These are phyloP conservation scores for Citrus trifoliata DNA, from an alignment of 345 rosid genomes.

Conservation along the genomic window DNA sequence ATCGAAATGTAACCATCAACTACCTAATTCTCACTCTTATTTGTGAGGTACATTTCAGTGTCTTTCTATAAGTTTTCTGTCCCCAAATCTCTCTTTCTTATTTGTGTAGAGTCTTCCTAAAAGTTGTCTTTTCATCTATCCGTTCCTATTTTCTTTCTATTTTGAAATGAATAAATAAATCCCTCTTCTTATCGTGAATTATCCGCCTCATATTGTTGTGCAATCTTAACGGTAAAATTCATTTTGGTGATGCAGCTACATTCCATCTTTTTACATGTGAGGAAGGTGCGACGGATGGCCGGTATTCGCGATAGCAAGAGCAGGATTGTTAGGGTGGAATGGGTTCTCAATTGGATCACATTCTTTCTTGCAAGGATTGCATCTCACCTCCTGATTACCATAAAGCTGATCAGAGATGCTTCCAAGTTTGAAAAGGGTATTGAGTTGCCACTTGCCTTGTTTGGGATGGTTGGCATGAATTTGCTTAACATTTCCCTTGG, in stretches of 20 bases:
- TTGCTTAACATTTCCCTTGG: constrained; percentile 66
- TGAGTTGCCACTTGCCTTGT: constrained; percentile 80
- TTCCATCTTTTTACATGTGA: constrained; percentile 78
- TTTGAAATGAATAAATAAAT: too few relatives aligned
- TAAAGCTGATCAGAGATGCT: constrained; percentile 67
- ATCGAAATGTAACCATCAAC: constrained; percentile 77
- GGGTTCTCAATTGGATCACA: constrained; percentile 71
- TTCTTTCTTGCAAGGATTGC: constrained; percentile 55
- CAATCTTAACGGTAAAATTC: neutral
- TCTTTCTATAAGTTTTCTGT: neutral
- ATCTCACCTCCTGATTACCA: constrained; percentile 66
- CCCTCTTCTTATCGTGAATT: neutral
- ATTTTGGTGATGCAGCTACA: constrained; percentile 55
- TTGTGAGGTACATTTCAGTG: constrained; percentile 61
- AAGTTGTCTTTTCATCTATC: neutral
- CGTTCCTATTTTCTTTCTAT: neutral
- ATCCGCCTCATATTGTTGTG: neutral
- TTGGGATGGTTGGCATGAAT: constrained; percentile 90
- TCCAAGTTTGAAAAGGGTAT: constrained; percentile 64
- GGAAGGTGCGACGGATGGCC: constrained; percentile 85
- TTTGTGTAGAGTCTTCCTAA: neutral
- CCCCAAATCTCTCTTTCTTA: neutral
- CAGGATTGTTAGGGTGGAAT: constrained; percentile 57
- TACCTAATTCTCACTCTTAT: constrained; percentile 83
- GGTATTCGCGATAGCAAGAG: constrained; percentile 70